Conservation (phyloP, 805 yeast genomes). For the Saturnispora saitoi region DNA sequence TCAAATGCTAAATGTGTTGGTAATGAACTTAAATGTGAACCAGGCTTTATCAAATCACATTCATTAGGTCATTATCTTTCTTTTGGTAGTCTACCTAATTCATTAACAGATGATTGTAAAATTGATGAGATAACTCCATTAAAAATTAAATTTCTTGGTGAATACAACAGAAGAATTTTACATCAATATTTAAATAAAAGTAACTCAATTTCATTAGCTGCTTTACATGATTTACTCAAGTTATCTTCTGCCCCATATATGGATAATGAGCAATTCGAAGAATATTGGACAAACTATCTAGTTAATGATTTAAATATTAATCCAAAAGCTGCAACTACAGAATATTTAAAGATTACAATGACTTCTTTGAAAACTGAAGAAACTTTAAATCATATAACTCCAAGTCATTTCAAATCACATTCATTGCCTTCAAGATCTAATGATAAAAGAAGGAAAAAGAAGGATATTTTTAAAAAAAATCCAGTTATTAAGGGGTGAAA, state of each 20-base stretch:
- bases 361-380: conserved; percentile 43
- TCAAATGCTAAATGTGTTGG: conserved; percentile 66
- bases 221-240: conserved; percentile 57
- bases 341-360: conserved; percentile 23
- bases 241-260: conserved; percentile 41
- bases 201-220: conserved; percentile 54
- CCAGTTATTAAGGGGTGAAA: not conserved
- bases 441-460: conserved; percentile 7
- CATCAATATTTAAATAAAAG: conserved; percentile 52
- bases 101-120: conserved; percentile 1
- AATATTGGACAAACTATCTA: conserved; percentile 62
- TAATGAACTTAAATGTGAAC: conserved; percentile 58
- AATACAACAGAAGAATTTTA: conserved; percentile 51
- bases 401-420: conserved; percentile 11
- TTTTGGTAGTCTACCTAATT: conserved; percentile 14
- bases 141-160: conserved; percentile 60
- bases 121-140: conserved; percentile 36
- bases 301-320: conserved; percentile 31
- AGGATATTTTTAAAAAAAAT: conserved; percentile 7
- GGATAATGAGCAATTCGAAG: conserved; percentile 59
- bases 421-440: conserved; percentile 5
- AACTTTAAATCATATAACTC: conserved; percentile 41
- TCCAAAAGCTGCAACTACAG: conserved; percentile 9
- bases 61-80: conserved; percentile 52
- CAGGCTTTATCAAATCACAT: conserved; percentile 45